phyloP scores from a whole-genome alignment of 768 basidiomycete species.

The Suillus cothurnatus region DNA sequence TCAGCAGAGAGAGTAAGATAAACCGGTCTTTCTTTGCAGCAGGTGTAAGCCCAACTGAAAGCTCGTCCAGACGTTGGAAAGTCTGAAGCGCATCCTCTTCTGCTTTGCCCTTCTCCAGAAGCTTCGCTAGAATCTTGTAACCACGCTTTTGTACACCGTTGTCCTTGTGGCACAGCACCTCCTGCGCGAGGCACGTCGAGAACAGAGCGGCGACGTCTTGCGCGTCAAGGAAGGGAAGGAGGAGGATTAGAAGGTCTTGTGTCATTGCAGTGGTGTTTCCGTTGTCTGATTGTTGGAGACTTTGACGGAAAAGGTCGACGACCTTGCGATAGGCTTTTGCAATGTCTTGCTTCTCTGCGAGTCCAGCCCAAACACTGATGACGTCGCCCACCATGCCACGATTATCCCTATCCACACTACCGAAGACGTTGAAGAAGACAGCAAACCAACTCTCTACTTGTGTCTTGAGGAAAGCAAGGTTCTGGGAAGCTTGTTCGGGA shows the following conservation, averaged over 20 bases:
- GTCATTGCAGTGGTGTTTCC: conserved; percentile 62
- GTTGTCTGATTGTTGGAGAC: conserved; percentile 47
- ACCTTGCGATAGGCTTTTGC: conserved; percentile 83
- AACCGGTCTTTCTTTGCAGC: conserved; percentile 97
- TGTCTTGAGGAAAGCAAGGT: conserved; percentile 69
- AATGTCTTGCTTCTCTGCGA: conserved; percentile 79
- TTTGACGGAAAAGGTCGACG: conserved; percentile 66
- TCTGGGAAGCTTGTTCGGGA: conserved; percentile 59
- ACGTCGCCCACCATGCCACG: conserved; percentile 85
- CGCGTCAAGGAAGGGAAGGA: conserved; percentile 73
- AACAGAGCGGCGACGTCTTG: conserved; percentile 67
- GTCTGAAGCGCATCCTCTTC: conserved; percentile 55
- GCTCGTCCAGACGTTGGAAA: conserved; percentile 64
- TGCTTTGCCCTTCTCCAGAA: conserved; percentile 67
- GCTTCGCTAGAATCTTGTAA: conserved; percentile 82
- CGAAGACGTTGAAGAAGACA: conserved; percentile 96
- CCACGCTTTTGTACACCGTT: conserved; percentile 94
- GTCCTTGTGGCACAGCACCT: conserved; percentile 75
- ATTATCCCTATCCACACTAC: conserved; percentile 73
- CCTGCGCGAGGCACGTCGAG: conserved; percentile 62
- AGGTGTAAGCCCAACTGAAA: conserved; percentile 64
- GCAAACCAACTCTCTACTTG: conserved; percentile 94
- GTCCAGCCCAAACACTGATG: conserved; percentile 81
- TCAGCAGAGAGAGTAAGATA: conserved; percentile 66
- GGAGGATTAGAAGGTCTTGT: conserved; percentile 83